These are phyloP conservation scores for Talaromyces proteolyticus DNA, from an alignment of 495 filamentous ascomycete species.

Conservation along the genomic window DNA sequence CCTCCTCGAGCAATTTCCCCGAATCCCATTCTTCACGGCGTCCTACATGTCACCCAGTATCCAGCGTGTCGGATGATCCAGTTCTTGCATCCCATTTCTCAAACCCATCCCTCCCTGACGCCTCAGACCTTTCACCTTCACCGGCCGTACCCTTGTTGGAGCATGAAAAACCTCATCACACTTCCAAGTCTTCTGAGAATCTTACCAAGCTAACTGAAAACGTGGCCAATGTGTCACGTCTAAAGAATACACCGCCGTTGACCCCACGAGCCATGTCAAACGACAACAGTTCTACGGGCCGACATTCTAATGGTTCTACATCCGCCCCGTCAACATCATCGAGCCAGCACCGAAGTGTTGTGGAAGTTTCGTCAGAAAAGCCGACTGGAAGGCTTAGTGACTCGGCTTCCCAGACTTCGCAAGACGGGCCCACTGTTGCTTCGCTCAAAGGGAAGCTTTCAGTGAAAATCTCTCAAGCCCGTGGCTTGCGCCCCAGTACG, in stretches of 20 bases:
- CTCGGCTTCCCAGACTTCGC: constrained; percentile 23
- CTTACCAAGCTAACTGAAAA: constrained; percentile 85
- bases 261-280: constrained; percentile 81
- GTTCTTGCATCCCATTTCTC: constrained; percentile 70
- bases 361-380: constrained; percentile 29
- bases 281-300: constrained; percentile 37
- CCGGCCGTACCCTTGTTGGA: constrained; percentile 45
- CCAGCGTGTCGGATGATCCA: constrained; percentile 59
- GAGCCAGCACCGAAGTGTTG: constrained; percentile 17
- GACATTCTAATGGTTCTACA: constrained; percentile 27
- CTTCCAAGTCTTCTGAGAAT: constrained; percentile 56
- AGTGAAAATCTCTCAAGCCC: constrained; percentile 79
- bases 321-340: constrained; percentile 18
- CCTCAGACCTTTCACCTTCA: constrained; percentile 51
- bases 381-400: constrained; percentile 39
- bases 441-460: constrained; percentile 81
- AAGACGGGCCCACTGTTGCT: constrained; percentile 56
- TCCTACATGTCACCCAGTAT: constrained; percentile 53
- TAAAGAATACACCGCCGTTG: constrained; percentile 86
- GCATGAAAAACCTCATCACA: constrained; percentile 41
- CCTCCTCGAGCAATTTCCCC: constrained; percentile 21
- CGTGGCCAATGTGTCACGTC: constrained; percentile 48
- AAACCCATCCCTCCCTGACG: constrained; percentile 57
- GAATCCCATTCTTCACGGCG: constrained; percentile 37
- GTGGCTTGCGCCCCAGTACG: constrained; percentile 70